Evolutionary conservation across 768 basidiomycete species (phyloP).

Genomic region (Lactarius sanguifluus): DNA sequence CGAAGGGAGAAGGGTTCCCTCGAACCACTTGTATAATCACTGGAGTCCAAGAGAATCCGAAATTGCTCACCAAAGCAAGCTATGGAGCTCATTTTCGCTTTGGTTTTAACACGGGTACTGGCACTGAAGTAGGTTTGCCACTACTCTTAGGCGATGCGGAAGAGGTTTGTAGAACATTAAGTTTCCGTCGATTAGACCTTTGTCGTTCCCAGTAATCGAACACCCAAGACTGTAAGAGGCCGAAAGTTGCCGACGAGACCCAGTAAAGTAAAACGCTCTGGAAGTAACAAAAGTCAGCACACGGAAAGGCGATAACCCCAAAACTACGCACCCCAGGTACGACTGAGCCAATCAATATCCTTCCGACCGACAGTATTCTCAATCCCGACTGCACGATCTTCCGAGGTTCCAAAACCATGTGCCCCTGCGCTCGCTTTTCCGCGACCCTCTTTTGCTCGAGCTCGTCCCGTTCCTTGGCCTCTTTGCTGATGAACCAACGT

Average conservation of each 20-base stretch:
- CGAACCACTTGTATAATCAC: slow-evolving; percentile 79
- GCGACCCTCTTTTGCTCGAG: slow-evolving; percentile 49
- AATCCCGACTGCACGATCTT: slow-evolving; percentile 56
- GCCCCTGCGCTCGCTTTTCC: slow-evolving; percentile 43
- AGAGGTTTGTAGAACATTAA: background rate
- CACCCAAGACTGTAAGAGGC: slow-evolving; percentile 71
- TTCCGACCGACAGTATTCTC: slow-evolving; percentile 56
- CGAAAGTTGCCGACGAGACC: slow-evolving; percentile 74
- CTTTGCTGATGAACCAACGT: slow-evolving; percentile 66
- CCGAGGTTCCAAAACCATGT: slow-evolving; percentile 46
- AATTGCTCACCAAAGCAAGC: slow-evolving; percentile 18
- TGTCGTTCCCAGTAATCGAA: slow-evolving; percentile 63
- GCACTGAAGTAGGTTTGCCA: background rate
- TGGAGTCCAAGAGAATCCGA: slow-evolving; percentile 32
- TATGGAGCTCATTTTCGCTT: slow-evolving; percentile 13
- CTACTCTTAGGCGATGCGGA: background rate
- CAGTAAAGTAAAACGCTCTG: slow-evolving; percentile 75
- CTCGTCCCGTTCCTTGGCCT: slow-evolving; percentile 51
- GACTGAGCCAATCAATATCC: slow-evolving; percentile 66
- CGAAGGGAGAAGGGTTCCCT: slow-evolving; percentile 53
- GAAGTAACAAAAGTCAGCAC: slow-evolving; percentile 17
- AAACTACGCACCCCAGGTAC: slow-evolving; percentile 63
- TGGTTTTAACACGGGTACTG: slow-evolving; percentile 1
- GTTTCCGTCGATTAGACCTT: slow-evolving; percentile 32
- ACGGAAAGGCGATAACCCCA: background rate